Conservation (phyloP, 306 rosid species). For the Lupinus albus region DNA sequence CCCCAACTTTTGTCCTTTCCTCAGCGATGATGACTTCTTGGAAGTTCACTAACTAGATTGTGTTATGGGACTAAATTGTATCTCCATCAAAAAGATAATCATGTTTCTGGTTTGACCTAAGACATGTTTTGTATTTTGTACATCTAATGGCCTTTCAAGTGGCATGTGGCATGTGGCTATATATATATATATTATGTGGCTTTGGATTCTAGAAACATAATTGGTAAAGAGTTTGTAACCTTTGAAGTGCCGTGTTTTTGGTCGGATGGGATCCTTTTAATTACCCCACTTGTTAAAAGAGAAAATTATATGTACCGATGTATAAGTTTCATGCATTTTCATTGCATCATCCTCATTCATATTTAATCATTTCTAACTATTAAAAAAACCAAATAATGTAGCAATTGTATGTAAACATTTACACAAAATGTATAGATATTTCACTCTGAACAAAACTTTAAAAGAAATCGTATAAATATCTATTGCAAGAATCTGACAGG, state of each 20-base stretch:
- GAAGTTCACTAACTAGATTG: slow-evolving; percentile 34
- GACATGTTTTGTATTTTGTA: slow-evolving; percentile 17
- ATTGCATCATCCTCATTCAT: too few species aligned
- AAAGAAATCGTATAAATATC: background rate
- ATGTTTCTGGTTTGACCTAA: background rate
- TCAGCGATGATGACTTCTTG: slow-evolving; percentile 30
- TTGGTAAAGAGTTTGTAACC: background rate
- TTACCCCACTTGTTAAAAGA: too few species aligned
- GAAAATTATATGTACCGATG: too few species aligned
- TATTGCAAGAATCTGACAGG: background rate
- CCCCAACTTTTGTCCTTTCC: background rate
- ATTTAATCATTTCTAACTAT: too few species aligned
- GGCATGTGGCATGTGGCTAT: slow-evolving; percentile 16
- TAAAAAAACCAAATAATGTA: too few species aligned
- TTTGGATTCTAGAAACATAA: slow-evolving; percentile 31
- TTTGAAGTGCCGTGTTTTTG: slow-evolving; percentile 29
- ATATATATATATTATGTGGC: slow-evolving; percentile 19
- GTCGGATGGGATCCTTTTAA: background rate
- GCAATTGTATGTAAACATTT: too few species aligned
- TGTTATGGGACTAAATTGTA: slow-evolving; percentile 12
- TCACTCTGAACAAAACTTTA: too few species aligned
- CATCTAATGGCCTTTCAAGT: slow-evolving; percentile 4
- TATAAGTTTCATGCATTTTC: too few species aligned
- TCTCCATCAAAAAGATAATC: background rate
- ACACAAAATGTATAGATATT: too few species aligned